Conservation (phyloP, 2,329 filamentous ascomycete species). For the Parastagonospora avenae region DNA sequence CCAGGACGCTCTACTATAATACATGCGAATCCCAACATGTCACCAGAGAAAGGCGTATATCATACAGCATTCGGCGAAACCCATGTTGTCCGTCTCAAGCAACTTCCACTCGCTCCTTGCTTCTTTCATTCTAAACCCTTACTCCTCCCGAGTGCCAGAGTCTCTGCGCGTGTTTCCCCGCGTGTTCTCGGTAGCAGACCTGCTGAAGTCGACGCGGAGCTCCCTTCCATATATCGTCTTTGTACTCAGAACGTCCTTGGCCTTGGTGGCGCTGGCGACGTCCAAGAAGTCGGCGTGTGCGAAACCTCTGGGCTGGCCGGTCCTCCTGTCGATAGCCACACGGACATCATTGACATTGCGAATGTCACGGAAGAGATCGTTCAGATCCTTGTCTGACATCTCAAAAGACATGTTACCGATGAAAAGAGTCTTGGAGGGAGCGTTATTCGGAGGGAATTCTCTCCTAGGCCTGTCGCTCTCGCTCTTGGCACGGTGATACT, state of each 20-base stretch:
- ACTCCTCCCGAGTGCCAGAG: slow-evolving; percentile 14
- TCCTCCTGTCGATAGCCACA: slow-evolving; percentile 80
- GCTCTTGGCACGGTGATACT: slow-evolving; percentile 55
- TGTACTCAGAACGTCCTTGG: slow-evolving; percentile 59
- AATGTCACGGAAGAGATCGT: slow-evolving; percentile 74
- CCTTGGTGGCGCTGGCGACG: slow-evolving; percentile 67
- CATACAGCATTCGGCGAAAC: neutral
- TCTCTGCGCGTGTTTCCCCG: slow-evolving; percentile 16
- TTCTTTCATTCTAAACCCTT: neutral
- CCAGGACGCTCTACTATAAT: slow-evolving; percentile 36
- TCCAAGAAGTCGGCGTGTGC: slow-evolving; percentile 81
- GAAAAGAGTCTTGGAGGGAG: slow-evolving; percentile 71
- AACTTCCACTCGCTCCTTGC: neutral
- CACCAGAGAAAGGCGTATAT: slow-evolving; percentile 25
- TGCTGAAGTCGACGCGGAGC: slow-evolving; percentile 69
- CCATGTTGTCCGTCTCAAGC: neutral
- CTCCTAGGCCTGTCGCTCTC: slow-evolving; percentile 5
- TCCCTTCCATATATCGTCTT: slow-evolving; percentile 68
- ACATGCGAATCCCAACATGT: slow-evolving; percentile 27
- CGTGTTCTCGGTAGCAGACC: slow-evolving; percentile 16
- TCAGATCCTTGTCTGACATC: slow-evolving; percentile 81
- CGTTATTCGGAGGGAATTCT: slow-evolving; percentile 29
- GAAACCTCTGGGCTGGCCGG: slow-evolving; percentile 81
- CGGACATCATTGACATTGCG: slow-evolving; percentile 75
- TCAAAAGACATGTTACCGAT: slow-evolving; percentile 88